Evolutionary conservation across 2,329 filamentous ascomycete genomes (phyloP).

Genomic region (Phialocephala sp.): DNA sequence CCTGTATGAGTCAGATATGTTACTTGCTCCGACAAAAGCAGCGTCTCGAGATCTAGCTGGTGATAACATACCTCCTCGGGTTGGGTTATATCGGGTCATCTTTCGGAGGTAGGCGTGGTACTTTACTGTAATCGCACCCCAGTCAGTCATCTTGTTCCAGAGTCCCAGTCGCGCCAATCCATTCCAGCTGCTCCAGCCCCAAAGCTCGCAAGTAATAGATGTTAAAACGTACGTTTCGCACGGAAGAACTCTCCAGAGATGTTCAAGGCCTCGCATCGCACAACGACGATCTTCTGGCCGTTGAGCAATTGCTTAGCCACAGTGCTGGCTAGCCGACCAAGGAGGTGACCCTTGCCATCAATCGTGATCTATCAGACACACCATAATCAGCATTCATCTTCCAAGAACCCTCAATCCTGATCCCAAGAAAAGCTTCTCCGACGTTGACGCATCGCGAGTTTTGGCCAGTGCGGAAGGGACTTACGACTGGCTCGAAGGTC

Average conservation of each 20-base stretch:
- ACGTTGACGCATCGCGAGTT: conserved; percentile 26
- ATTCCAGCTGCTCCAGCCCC: conserved; percentile 25
- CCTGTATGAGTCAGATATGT: conserved; percentile 58
- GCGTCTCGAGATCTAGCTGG: conserved; percentile 3
- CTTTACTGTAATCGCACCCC: conserved; percentile 77
- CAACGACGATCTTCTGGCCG: conserved; percentile 99
- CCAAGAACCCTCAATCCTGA: conserved; percentile 20
- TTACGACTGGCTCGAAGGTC: conserved; percentile 74
- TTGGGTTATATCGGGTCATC: conserved; percentile 99
- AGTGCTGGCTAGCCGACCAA: conserved; percentile 97
- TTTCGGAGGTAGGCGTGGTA: conserved; percentile 99
- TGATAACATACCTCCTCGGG: conserved; percentile 77
- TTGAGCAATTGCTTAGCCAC: conserved; percentile 99
- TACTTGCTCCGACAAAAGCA: conserved; percentile 8
- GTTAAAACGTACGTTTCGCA: conserved; percentile 88
- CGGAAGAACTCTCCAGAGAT: conserved; percentile 99
- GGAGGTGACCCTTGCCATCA: conserved; percentile 99
- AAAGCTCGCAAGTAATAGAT: conserved; percentile 20
- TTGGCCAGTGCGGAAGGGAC: conserved; percentile 46
- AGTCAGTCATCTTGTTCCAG: conserved; percentile 51
- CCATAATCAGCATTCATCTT: conserved; percentile 44
- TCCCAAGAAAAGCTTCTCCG: conserved; percentile 10
- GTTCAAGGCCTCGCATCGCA: conserved; percentile 99
- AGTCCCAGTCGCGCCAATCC: conserved; percentile 24
- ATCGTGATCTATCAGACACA: conserved; percentile 79